Conservation (phyloP, 345 rosid genomes). For the Draba incana region DNA sequence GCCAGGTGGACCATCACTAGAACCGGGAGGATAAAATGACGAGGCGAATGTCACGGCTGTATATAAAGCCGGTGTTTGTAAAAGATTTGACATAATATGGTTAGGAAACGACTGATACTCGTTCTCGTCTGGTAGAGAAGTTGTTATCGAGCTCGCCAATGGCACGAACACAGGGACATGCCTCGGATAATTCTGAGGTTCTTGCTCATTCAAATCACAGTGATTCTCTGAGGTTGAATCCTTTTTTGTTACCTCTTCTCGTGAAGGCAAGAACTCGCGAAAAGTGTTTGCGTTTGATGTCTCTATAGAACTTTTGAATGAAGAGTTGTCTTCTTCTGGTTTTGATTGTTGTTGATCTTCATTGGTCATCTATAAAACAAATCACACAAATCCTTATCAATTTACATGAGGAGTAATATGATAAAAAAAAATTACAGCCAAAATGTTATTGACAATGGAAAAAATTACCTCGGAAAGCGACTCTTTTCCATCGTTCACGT, state of each 20-base stretch:
- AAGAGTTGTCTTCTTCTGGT: slow-evolving; percentile 61
- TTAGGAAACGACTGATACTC: slow-evolving; percentile 72
- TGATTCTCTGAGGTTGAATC: slow-evolving; percentile 47
- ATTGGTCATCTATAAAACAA: slow-evolving; percentile 51
- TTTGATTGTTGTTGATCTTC: slow-evolving; percentile 38
- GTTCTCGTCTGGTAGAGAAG: slow-evolving; percentile 50
- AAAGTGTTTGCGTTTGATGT: slow-evolving; percentile 56
- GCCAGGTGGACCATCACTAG: slow-evolving; percentile 43
- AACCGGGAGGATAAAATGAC: slow-evolving; percentile 52
- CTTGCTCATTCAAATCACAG: slow-evolving; percentile 45
- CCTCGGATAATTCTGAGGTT: slow-evolving; percentile 60
- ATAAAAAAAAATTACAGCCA: neutral
- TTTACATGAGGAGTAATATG: neutral
- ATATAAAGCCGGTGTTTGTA: slow-evolving; percentile 87
- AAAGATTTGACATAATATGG: slow-evolving; percentile 66
- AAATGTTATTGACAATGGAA: neutral
- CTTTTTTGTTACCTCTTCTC: slow-evolving; percentile 57
- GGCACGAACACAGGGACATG: slow-evolving; percentile 62
- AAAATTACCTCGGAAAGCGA: slow-evolving; percentile 61
- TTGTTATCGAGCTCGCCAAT: slow-evolving; percentile 57
- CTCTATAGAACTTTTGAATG: slow-evolving; percentile 51
- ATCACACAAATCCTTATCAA: slow-evolving; percentile 7
- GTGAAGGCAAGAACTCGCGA: slow-evolving; percentile 62
- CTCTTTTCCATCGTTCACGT: slow-evolving; percentile 58
- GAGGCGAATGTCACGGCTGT: slow-evolving; percentile 87